phyloP scores from a whole-genome alignment of 1,139 yeast species.

The Entelexis sorbosivorans region DNA sequence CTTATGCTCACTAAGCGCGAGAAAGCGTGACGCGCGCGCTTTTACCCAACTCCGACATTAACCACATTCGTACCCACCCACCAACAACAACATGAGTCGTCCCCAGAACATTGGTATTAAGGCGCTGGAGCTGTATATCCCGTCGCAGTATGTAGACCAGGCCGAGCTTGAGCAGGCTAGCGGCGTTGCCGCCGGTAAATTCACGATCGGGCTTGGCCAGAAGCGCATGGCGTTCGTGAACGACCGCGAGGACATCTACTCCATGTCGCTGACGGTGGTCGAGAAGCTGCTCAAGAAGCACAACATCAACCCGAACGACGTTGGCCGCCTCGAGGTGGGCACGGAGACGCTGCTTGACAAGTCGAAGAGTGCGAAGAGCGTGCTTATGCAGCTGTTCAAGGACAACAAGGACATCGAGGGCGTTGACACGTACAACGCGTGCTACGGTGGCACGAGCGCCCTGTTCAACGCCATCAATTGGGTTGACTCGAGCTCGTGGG shows the following conservation, averaged over 20 bases:
- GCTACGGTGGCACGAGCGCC: slow-evolving; percentile 98
- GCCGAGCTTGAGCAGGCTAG: slow-evolving; percentile 75
- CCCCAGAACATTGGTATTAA: slow-evolving; percentile 90
- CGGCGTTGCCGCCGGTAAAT: slow-evolving; percentile 85
- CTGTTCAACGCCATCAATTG: slow-evolving; percentile 88
- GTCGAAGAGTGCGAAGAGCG: slow-evolving; percentile 93
- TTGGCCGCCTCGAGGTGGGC: slow-evolving; percentile 97
- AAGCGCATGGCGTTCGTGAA: slow-evolving; percentile 96
- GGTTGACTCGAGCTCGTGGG: slow-evolving; percentile 96
- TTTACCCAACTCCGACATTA: background rate
- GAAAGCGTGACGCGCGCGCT: slow-evolving; percentile 5
- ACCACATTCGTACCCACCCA: slow-evolving; percentile 2
- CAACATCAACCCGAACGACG: slow-evolving; percentile 62
- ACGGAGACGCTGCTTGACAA: slow-evolving; percentile 96
- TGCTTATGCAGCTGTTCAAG: slow-evolving; percentile 86
- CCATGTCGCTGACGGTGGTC: slow-evolving; percentile 75
- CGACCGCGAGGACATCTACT: slow-evolving; percentile 95
- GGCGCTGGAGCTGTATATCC: slow-evolving; percentile 87
- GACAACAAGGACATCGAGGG: slow-evolving; percentile 91
- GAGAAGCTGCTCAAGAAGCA: slow-evolving; percentile 67
- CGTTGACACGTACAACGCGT: slow-evolving; percentile 90
- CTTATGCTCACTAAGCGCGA: slow-evolving; percentile 2
- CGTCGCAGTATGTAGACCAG: slow-evolving; percentile 74
- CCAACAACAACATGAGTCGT: slow-evolving; percentile 12
- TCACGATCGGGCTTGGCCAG: slow-evolving; percentile 97